phyloP scores from a whole-genome alignment of 148 eudicot genomes.

The Amaranthus hypochondriacus region DNA sequence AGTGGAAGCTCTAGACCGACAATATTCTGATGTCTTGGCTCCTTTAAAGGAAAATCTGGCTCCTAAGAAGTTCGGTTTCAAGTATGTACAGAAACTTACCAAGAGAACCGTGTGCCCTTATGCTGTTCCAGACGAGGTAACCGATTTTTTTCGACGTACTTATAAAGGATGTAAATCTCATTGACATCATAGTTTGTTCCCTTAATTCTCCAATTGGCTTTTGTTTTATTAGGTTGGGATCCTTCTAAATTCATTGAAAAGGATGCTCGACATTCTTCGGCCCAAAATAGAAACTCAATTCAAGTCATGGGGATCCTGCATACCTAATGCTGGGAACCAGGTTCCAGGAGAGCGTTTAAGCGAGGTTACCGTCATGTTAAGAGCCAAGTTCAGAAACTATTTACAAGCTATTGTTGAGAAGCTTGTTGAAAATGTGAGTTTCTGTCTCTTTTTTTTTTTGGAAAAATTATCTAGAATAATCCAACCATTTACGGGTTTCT shows the following conservation, averaged over 20 bases:
- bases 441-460: conserved; percentile 4
- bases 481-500: too few relatives aligned
- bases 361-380: conserved; percentile 81
- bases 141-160: background rate
- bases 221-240: conserved; percentile 56
- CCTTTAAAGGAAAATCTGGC: conserved; percentile 66
- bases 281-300: conserved; percentile 68
- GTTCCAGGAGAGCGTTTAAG: conserved; percentile 82
- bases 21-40: conserved; percentile 68
- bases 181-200: background rate
- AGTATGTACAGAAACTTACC: conserved; percentile 69
- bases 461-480: too few relatives aligned
- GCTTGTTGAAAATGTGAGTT: conserved; percentile 75
- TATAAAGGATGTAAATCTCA: background rate
- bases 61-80: conserved; percentile 71
- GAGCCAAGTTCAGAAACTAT: conserved; percentile 77
- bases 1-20: conserved; percentile 77
- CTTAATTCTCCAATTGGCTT: background rate
- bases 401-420: conserved; percentile 76
- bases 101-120: conserved; percentile 48
- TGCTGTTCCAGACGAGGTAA: conserved; percentile 72
- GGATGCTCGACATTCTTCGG: conserved; percentile 70
- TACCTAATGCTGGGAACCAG: conserved; percentile 55
- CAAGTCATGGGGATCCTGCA: conserved; percentile 79
- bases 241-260: conserved; percentile 73